Evolutionary conservation across 768 basidiomycete genomes (phyloP).

Genomic region (Crassisporium funariophilum): DNA sequence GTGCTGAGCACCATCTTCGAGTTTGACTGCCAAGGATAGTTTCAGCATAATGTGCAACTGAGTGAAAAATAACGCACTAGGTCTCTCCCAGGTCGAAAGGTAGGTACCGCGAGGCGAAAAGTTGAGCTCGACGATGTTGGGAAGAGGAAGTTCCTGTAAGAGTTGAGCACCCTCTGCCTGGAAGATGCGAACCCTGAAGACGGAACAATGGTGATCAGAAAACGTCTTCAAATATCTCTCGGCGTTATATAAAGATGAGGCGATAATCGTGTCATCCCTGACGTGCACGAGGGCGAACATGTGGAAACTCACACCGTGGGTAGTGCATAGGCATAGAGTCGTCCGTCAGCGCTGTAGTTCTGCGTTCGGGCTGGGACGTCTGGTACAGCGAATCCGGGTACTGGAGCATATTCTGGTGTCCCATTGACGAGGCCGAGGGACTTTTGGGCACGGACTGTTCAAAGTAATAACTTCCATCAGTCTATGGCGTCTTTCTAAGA

Average conservation of each 20-base stretch:
- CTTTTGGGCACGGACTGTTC: constrained; percentile 92
- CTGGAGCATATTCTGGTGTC: constrained; percentile 69
- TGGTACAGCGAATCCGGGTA: constrained; percentile 65
- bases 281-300: constrained; percentile 20
- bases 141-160: constrained; percentile 71
- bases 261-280: constrained; percentile 16
- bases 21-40: constrained; percentile 55
- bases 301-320: constrained; percentile 61
- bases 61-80: constrained; percentile 43
- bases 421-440: constrained; percentile 83
- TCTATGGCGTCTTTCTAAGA: constrained; percentile 13
- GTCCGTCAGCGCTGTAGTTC: constrained; percentile 84
- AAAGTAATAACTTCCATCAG: constrained; percentile 14
- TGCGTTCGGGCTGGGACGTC: constrained; percentile 75
- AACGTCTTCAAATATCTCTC: constrained; percentile 1
- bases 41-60: not conserved
- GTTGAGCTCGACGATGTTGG: constrained; percentile 79
- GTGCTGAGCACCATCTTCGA: constrained; percentile 88
- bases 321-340: constrained; percentile 83
- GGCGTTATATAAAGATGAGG: constrained; percentile 10
- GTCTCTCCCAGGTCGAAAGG: constrained; percentile 95
- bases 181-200: constrained; percentile 69
- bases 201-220: constrained; percentile 3
- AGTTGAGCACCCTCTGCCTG: constrained; percentile 74
- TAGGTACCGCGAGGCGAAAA: constrained; percentile 96